Conservation (phyloP, 2,329 filamentous ascomycete species). For the Pseudogymnoascus sp. region DNA sequence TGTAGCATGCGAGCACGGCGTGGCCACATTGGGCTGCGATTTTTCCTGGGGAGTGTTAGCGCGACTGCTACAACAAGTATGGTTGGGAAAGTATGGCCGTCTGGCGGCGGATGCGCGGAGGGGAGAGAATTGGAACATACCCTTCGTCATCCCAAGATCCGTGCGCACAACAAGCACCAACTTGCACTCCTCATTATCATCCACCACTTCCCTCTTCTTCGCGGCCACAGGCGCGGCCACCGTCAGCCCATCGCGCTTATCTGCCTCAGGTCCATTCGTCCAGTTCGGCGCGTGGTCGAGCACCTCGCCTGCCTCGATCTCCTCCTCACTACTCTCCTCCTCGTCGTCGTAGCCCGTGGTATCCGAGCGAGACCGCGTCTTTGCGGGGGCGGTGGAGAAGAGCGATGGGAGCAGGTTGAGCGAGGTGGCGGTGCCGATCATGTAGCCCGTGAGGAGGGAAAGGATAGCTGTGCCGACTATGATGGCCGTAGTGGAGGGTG, state of each 20-base stretch:
- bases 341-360: constrained; percentile 54
- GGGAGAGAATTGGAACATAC: constrained; percentile 40
- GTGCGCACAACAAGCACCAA: constrained; percentile 86
- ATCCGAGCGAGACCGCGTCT: constrained; percentile 20
- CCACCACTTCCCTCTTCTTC: constrained; percentile 16
- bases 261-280: constrained; percentile 54
- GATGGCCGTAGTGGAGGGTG: constrained; percentile 37
- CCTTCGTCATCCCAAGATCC: constrained; percentile 95
- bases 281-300: constrained; percentile 63
- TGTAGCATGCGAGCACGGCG: constrained; percentile 97
- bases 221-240: constrained; percentile 14
- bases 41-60: constrained; percentile 58
- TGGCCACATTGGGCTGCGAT: constrained; percentile 93
- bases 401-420: constrained; percentile 65
- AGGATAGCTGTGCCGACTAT: constrained; percentile 68
- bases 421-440: constrained; percentile 64
- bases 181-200: constrained; percentile 74
- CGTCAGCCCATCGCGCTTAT: constrained; percentile 47
- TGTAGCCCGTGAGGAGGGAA: constrained; percentile 69
- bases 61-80: not conserved
- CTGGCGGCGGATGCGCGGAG: constrained; percentile 6
- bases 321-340: constrained; percentile 62
- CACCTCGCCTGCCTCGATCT: constrained; percentile 51
- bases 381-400: constrained; percentile 32
- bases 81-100: constrained; percentile 10